Conservation (phyloP, 1,284 basidiomycete genomes). For the Meripilus lineatus region DNA sequence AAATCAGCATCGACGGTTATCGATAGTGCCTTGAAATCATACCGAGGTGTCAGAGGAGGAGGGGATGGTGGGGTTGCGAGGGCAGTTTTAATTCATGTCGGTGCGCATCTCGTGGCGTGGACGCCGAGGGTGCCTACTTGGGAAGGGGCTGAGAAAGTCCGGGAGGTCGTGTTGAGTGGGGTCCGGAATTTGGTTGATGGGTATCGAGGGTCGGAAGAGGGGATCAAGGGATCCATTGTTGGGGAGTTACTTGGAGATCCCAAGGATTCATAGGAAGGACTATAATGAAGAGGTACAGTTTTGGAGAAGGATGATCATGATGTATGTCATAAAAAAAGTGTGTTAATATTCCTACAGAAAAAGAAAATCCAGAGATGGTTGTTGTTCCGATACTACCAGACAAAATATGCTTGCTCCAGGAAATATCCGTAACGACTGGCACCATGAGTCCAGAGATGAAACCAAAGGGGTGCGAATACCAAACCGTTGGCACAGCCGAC, state of each 20-base stretch:
- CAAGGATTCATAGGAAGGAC: too few species aligned
- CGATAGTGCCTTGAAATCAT: constrained; percentile 38
- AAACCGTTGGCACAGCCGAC: constrained; percentile 64
- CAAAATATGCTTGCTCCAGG: not conserved
- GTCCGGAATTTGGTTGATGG: constrained; percentile 37
- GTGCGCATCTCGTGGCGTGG: constrained; percentile 43
- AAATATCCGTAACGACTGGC: constrained; percentile 21
- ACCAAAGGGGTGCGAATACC: constrained; percentile 56
- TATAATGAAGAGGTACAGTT: too few species aligned
- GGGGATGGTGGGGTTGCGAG: constrained; percentile 19
- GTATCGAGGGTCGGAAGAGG: not conserved
- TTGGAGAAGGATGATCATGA: too few species aligned
- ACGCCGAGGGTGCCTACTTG: constrained; percentile 42
- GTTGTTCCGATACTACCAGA: not conserved
- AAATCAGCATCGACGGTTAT: constrained; percentile 31
- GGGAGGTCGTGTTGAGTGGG: constrained; percentile 44
- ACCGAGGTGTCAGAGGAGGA: constrained; percentile 23
- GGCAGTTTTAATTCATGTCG: constrained; percentile 38
- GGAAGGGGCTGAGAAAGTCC: constrained; percentile 39
- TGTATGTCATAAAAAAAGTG: too few species aligned
- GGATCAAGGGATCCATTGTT: not conserved
- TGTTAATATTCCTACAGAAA: too few species aligned
- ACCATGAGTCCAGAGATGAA: constrained; percentile 47
- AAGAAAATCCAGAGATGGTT: not conserved
- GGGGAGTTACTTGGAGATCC: too few species aligned